phyloP scores from a whole-genome alignment of 192 early-diverging fungal species.

The Rhizophlyctis rosea region DNA sequence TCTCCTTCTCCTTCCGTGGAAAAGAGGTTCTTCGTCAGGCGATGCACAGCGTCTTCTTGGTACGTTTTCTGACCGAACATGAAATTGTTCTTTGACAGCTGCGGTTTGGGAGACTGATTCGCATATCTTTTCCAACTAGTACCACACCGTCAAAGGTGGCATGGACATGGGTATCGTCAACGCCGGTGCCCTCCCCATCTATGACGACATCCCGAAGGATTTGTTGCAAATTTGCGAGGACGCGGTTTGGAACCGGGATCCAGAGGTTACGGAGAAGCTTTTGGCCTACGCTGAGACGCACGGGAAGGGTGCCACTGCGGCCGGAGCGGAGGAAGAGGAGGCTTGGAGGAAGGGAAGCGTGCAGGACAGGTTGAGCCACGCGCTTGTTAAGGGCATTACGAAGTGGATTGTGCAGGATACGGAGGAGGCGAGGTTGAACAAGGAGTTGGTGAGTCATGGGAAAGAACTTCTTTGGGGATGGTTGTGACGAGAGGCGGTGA shows the following conservation, averaged over 20 bases:
- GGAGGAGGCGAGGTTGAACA: conserved; percentile 83
- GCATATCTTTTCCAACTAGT: conserved; percentile 37
- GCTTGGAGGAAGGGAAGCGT: conserved; percentile 81
- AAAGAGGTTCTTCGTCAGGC: conserved; percentile 89
- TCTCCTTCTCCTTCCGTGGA: conserved; percentile 96
- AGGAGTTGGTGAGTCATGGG: conserved; percentile 31
- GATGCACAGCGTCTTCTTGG: conserved; percentile 93
- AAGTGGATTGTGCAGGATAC: conserved; percentile 92
- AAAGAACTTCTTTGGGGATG: no score
- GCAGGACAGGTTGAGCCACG: conserved; percentile 70
- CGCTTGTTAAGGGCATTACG: conserved; percentile 91
- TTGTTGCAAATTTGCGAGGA: conserved; percentile 88
- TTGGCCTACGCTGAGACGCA: conserved; percentile 83
- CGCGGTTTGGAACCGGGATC: conserved; percentile 89
- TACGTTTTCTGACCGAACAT: conserved; percentile 8
- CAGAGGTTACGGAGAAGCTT: conserved; percentile 91
- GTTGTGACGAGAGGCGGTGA: no score
- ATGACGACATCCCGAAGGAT: conserved; percentile 95
- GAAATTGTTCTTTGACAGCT: no score
- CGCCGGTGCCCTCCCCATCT: conserved; percentile 92
- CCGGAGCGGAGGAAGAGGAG: conserved; percentile 68
- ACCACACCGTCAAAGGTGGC: conserved; percentile 76
- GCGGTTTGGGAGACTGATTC: no score
- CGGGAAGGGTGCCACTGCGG: conserved; percentile 45
- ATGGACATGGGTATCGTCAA: conserved; percentile 99